These are phyloP conservation scores for Barnettozyma botsteinii DNA, from an alignment of 805 yeast species.

Conservation along the genomic window DNA sequence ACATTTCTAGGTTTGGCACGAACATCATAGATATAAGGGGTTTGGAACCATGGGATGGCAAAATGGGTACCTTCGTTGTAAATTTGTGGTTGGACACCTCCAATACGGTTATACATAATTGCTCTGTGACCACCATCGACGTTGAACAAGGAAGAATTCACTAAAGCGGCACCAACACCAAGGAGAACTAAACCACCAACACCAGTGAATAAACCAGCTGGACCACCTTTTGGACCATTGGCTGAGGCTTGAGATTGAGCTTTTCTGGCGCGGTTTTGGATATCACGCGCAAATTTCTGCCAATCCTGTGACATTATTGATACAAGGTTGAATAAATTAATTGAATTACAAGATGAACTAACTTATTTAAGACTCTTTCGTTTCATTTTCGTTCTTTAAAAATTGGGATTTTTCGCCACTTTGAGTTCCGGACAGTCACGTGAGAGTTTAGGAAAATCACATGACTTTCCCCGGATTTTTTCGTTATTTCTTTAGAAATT, in stretches of 20 bases:
- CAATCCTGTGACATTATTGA: slow-evolving; percentile 33
- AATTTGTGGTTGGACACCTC: slow-evolving; percentile 78
- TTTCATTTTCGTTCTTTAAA: not conserved
- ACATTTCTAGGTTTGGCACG: slow-evolving; percentile 97
- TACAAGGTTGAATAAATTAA: not conserved
- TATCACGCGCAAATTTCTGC: slow-evolving; percentile 45
- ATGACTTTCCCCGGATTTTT: not conserved
- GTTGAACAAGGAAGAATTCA: slow-evolving; percentile 60
- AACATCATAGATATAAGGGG: slow-evolving; percentile 88
- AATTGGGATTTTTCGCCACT: not conserved
- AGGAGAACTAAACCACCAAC: slow-evolving; percentile 53
- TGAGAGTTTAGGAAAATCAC: too few relatives aligned
- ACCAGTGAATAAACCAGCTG: slow-evolving; percentile 53
- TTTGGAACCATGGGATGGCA: slow-evolving; percentile 90
- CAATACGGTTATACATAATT: slow-evolving; percentile 80
- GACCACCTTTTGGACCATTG: slow-evolving; percentile 31
- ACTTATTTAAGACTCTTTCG: not conserved
- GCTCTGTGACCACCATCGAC: slow-evolving; percentile 99
- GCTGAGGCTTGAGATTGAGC: slow-evolving; percentile 36
- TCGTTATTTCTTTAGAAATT: too few relatives aligned
- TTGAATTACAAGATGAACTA: not conserved
- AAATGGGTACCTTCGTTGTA: slow-evolving; percentile 94
- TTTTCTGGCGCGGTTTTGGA: slow-evolving; percentile 41
- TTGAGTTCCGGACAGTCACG: not conserved
- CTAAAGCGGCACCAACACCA: slow-evolving; percentile 49